Conservation (phyloP, 805 yeast genomes). For the Myxozyma neotropica region DNA sequence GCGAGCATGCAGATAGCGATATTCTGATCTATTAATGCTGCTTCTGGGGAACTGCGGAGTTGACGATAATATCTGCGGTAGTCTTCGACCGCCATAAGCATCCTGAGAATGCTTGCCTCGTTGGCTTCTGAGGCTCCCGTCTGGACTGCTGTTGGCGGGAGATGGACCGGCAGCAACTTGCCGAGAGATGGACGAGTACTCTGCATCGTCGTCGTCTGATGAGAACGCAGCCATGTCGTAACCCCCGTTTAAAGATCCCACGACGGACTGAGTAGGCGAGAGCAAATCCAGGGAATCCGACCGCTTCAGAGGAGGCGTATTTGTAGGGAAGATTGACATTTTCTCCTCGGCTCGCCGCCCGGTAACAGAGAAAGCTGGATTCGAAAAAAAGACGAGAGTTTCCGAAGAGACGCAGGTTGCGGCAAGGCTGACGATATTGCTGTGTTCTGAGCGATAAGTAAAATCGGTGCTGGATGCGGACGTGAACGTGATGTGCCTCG, state of each 20-base stretch:
- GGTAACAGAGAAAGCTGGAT: no score
- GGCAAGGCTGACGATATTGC: no score
- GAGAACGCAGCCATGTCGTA: slow-evolving; percentile 22
- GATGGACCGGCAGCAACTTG: slow-evolving; percentile 21
- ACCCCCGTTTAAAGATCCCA: slow-evolving; percentile 20
- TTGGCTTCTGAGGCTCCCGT: slow-evolving; percentile 4
- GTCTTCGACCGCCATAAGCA: slow-evolving; percentile 10
- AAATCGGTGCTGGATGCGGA: neutral
- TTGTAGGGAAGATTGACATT: neutral
- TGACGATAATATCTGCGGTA: slow-evolving; percentile 12
- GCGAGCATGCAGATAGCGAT: slow-evolving; percentile 28
- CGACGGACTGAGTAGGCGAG: slow-evolving; percentile 31
- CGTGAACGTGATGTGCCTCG: slow-evolving; percentile 5
- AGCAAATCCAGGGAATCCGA: slow-evolving; percentile 32
- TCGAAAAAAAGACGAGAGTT: no score
- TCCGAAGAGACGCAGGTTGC: no score
- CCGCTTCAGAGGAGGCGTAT: slow-evolving; percentile 13
- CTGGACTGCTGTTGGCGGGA: neutral
- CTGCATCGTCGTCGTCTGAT: slow-evolving; percentile 27
- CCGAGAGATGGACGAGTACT: slow-evolving; percentile 19
- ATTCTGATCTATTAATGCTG: slow-evolving; percentile 29
- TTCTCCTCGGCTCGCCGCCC: neutral
- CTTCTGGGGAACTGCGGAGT: slow-evolving; percentile 23
- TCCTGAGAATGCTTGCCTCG: neutral
- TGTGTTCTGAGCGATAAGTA: neutral